Base-by-base conservation (phyloP, 148 eudicot species). In the Fagopyrum homotropicum region DNA sequence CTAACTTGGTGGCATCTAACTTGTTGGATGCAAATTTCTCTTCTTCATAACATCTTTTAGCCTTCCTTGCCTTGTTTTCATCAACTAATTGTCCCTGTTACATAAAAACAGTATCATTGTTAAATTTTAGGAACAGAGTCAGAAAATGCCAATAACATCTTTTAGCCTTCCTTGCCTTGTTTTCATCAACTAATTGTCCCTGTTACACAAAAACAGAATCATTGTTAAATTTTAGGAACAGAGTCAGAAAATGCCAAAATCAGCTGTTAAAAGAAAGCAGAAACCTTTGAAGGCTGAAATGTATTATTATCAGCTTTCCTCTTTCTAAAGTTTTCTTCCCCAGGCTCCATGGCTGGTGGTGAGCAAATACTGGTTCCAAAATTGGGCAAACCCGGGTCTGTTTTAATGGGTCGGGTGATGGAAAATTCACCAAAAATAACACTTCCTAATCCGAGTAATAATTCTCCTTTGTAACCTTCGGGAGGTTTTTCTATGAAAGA, bases 271-370 rank as follows among this genome's bases (percentile, higher is more conserved):
- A 35, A 35, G 40, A 35, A 35, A 35, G 44, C 6, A 52, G 57
- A 44, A 26, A 93, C 98, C 97, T 91, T 84, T 43, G 83, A 79
- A 66, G 54, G 54, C 2, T 46, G 74, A 15, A 40, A 54, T 19
- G 78, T 81, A 71, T 71, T 79, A 75, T 82, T 84, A 19, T 88
- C 90, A 73, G 91, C 84, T 72, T 94, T 94, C 78, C 96, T 88
- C 82, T 94, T 94, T 86, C 85, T 94, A 79, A 81, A 91, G 56
- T 92, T 83, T 75, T 85, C 84, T 10, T 22, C 9, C 29, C 0
- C n/a, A 46, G 48, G 54, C 30, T n/a, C 90, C 63, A 79, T 79
- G 17, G 63, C 81, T 0, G 74, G 69, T 43, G 87, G 87, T 10
- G 89, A 87, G 82, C 88, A 85, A 77, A 90, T 84, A 45, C 66